Percentiles rank a stretch among this genome's conserved stretches.
Conservation (phyloP, 1,139 yeast species). For the Arxiozyma bovina region DNA sequence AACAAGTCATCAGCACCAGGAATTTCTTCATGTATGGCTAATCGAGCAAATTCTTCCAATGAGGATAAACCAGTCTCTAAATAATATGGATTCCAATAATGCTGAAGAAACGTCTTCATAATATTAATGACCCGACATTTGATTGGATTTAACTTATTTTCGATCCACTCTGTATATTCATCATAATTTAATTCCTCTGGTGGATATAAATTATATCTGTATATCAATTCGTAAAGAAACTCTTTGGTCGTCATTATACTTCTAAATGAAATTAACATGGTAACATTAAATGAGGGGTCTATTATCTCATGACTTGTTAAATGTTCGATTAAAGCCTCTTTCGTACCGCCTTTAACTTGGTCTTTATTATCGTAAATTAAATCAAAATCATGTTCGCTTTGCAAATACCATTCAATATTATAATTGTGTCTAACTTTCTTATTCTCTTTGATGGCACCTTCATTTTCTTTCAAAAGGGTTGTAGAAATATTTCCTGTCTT, state of each 20-base stretch:
- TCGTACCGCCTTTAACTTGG: conserved; percentile 76
- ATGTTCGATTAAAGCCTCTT: conserved; percentile 71
- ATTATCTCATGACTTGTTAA: conserved; percentile 68
- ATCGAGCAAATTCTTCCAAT: conserved; percentile 52
- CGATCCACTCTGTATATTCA: conserved; percentile 75
- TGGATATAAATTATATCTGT: conserved; percentile 64
- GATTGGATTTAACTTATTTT: conserved; percentile 48
- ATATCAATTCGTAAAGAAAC: conserved; percentile 51
- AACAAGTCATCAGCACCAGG: conserved; percentile 36
- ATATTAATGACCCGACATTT: conserved; percentile 61
- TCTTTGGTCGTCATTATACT: conserved; percentile 67
- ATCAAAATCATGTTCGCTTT: conserved; percentile 67
- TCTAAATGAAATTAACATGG: conserved; percentile 67
- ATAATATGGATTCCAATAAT: conserved; percentile 68
- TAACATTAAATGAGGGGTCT: conserved; percentile 61
- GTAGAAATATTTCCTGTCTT: not conserved
- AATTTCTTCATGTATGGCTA: conserved; percentile 39
- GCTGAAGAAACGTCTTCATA: conserved; percentile 62
- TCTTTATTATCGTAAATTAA: conserved; percentile 68
- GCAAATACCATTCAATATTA: conserved; percentile 69
- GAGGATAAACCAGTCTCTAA: conserved; percentile 44
- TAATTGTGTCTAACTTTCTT: conserved; percentile 2
- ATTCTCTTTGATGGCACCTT: not conserved
- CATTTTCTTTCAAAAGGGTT: not conserved
- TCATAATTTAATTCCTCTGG: conserved; percentile 84